Base-by-base conservation (phyloP, 345 rosid species). In the Camelina neglecta region DNA sequence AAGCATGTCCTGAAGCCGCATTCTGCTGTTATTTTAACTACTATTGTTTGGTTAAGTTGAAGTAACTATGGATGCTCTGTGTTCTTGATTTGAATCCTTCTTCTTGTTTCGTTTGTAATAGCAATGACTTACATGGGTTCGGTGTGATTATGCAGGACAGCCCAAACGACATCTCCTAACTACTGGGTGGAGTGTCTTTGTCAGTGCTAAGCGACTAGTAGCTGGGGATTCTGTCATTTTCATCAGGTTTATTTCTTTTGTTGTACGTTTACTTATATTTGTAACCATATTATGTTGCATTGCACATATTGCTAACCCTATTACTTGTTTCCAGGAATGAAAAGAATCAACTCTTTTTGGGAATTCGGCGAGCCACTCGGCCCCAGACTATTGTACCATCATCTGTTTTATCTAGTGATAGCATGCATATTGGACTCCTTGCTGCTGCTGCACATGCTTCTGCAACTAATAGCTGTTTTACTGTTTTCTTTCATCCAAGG, bases 391-490 rank as follows among this genome's bases (percentile, higher is more conserved):
- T 77, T 6, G 82, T 80, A 72, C 83, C 85, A 20, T 83, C 85
- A 29, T 83, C 85, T 36, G 85, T 83, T 38, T 70, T 83, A 67
- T 80, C 85, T 21, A 83, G 85, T 80, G 85, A 83, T 63, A 80
- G 83, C 73, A 83, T 83, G 85, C 85, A 83, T 74, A 80, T 83
- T 51, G 85, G 85, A 44, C 85, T 83, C 58, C 85, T 83, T 58
- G 85, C 85, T 77, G 83, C 85, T 62, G 85, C 85, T 54, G 85
- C 85, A 71, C 85, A 80, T 67, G 85, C 83, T 56, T 82, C 83
- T 60, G 83, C 85, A 41, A 83, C 85, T 56, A 80, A 83, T 69
- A 83, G 85, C 66, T 80, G 83, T 69, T 83, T 80, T 23, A 83
- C 83, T 9, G 72, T 83, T 36, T 83, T 83, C 78, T 83, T 74